Conservation (phyloP, 2,329 filamentous ascomycete species). For the Cytospora leucostoma region DNA sequence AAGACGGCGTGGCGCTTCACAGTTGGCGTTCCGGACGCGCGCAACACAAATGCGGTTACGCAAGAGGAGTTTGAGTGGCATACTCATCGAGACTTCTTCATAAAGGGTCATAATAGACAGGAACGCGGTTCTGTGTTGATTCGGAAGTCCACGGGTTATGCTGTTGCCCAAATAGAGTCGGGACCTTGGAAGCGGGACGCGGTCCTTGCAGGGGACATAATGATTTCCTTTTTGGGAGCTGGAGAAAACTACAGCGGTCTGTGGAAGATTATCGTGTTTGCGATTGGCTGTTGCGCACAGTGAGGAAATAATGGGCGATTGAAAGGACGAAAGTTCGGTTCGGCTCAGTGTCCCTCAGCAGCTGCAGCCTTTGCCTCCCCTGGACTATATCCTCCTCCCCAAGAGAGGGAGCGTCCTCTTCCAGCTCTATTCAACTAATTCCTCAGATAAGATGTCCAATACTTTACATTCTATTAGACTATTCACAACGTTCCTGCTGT, state of each 20-base stretch:
- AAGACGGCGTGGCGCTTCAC: conserved; percentile 1
- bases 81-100: not conserved
- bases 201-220: not conserved
- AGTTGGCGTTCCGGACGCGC: not conserved
- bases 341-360: not conserved
- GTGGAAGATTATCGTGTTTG: conserved; percentile 21
- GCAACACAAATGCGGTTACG: not conserved
- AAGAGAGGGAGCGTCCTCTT: not conserved
- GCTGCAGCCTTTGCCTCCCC: not conserved
- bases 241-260: not conserved
- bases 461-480: not conserved
- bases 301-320: not conserved
- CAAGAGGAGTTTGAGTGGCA: conserved; percentile 17
- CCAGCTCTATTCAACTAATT: not conserved
- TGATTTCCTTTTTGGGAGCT: conserved; percentile 3
- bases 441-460: not conserved
- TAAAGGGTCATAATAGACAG: not conserved
- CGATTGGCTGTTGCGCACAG: conserved; percentile 10
- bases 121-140: conserved; percentile 2
- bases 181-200: not conserved
- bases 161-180: conserved; percentile 12
- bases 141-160: conserved; percentile 2
- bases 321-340: no score
- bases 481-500: not conserved
- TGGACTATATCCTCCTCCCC: not conserved